Conservation (phyloP, 495 filamentous ascomycete genomes). For the Staphylotrichum longicolle region DNA sequence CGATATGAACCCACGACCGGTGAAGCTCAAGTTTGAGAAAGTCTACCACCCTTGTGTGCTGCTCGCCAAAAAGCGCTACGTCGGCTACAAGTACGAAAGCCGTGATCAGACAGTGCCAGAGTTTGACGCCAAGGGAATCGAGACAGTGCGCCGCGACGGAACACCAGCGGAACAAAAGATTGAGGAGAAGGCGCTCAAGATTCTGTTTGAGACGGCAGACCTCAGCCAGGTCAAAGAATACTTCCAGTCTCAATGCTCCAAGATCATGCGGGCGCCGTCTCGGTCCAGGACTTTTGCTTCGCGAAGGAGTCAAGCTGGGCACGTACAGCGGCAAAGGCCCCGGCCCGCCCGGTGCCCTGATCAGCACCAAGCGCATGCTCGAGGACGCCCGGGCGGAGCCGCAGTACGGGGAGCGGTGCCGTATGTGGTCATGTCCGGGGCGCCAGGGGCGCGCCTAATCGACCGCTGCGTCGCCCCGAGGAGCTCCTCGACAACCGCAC, state of each 20-base stretch:
- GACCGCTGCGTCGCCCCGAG: slow-evolving; percentile 87
- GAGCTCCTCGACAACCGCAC: slow-evolving; percentile 69
- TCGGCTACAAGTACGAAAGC: slow-evolving; percentile 94
- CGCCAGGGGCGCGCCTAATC: slow-evolving; percentile 78
- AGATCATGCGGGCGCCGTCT: slow-evolving; percentile 90
- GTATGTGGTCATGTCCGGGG: slow-evolving; percentile 87
- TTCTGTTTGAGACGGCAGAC: slow-evolving; percentile 86
- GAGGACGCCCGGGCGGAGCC: slow-evolving; percentile 84
- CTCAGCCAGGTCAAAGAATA: slow-evolving; percentile 87
- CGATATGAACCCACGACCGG: slow-evolving; percentile 81
- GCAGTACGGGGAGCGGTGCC: slow-evolving; percentile 95
- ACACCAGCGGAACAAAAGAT: slow-evolving; percentile 97
- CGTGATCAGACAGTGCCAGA: slow-evolving; percentile 75
- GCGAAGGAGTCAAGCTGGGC: slow-evolving; percentile 88
- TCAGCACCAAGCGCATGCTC: slow-evolving; percentile 80
- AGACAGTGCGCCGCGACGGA: slow-evolving; percentile 92
- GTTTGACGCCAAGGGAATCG: slow-evolving; percentile 97
- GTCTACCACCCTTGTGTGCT: slow-evolving; percentile 94
- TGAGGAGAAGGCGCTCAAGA: slow-evolving; percentile 82
- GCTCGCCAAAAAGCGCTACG: slow-evolving; percentile 95
- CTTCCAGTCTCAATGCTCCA: slow-evolving; percentile 85
- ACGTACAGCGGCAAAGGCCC: slow-evolving; percentile 74
- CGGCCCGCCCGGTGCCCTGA: slow-evolving; percentile 81
- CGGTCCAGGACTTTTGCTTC: slow-evolving; percentile 94
- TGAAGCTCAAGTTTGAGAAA: slow-evolving; percentile 98